These are phyloP conservation scores for Fallopia convolvulus DNA, from an alignment of 148 eudicot species.

Conservation along the genomic window DNA sequence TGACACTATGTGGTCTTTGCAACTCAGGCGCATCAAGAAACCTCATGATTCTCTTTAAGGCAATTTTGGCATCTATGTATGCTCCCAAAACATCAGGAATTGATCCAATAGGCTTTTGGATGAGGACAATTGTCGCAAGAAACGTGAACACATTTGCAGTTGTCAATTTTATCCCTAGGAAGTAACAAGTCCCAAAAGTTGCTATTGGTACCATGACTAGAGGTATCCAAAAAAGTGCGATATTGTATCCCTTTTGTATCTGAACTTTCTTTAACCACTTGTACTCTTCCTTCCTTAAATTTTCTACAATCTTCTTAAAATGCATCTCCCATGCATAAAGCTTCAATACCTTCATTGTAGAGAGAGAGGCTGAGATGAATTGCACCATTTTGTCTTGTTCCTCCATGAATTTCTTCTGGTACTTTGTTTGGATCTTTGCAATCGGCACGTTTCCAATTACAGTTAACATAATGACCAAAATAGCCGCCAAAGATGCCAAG, in stretches of 20 bases:
- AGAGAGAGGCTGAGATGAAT: conserved; percentile 36
- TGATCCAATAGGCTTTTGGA: conserved; percentile 48
- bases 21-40: conserved; percentile 45
- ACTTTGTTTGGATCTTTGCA: conserved; percentile 37
- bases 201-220: conserved; percentile 36
- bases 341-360: conserved; percentile 2
- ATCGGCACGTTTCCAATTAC: conserved; percentile 39
- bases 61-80: conserved; percentile 39
- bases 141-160: conserved; percentile 44
- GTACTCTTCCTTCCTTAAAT: conserved; percentile 39
- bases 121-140: conserved; percentile 41
- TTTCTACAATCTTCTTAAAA: too few species aligned
- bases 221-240: conserved; percentile 37
- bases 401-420: conserved; percentile 38
- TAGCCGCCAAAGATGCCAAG: conserved; percentile 31
- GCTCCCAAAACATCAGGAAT: conserved; percentile 46
- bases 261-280: conserved; percentile 25
- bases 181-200: conserved; percentile 44
- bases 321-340: too few species aligned
- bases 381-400: conserved; percentile 40
- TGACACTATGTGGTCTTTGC: conserved; percentile 6
- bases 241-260: conserved; percentile 25
- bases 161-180: conserved; percentile 31
- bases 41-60: conserved; percentile 31
- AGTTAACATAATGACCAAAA: conserved; percentile 21